Percentiles rank a stretch among this genome's conserved stretches.
Conservation (phyloP, 805 yeast species). For the Wickerhamomyces xylosicus region DNA sequence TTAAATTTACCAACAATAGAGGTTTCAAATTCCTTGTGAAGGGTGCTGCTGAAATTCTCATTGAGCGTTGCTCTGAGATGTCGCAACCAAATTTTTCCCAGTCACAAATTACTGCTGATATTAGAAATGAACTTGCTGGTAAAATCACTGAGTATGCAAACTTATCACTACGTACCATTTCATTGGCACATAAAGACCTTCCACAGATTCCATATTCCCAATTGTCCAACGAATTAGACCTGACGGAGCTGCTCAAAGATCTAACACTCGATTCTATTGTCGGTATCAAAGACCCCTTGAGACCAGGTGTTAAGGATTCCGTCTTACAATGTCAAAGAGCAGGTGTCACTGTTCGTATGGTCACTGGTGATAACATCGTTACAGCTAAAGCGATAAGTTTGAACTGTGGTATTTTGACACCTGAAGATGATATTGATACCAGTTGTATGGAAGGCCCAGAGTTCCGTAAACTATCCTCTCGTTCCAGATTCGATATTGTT, state of each 20-base stretch:
- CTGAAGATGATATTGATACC: constrained; percentile 41
- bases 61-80: constrained; percentile 43
- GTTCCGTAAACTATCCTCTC: constrained; percentile 57
- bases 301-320: constrained; percentile 85
- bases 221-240: constrained; percentile 32
- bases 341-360: constrained; percentile 95
- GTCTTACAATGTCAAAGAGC: constrained; percentile 79
- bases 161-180: constrained; percentile 78
- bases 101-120: constrained; percentile 19
- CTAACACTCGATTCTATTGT: constrained; percentile 63
- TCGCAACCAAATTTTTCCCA: constrained; percentile 21
- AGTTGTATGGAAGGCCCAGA: constrained; percentile 89
- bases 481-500: constrained; percentile 48
- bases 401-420: constrained; percentile 61
- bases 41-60: constrained; percentile 91
- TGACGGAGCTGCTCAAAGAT: constrained; percentile 28
- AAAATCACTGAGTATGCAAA: constrained; percentile 54
- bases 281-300: constrained; percentile 92
- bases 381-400: constrained; percentile 90
- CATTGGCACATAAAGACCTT: constrained; percentile 76
- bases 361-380: constrained; percentile 88
- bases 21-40: constrained; percentile 58
- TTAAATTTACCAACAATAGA: constrained; percentile 29
- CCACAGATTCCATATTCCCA: constrained; percentile 63
- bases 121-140: constrained; percentile 22